Percentiles rank a stretch among this genome's conserved stretches.
phyloP scores from a whole-genome alignment of 2,329 filamentous ascomycete species.

The Aspergillus ruber region DNA sequence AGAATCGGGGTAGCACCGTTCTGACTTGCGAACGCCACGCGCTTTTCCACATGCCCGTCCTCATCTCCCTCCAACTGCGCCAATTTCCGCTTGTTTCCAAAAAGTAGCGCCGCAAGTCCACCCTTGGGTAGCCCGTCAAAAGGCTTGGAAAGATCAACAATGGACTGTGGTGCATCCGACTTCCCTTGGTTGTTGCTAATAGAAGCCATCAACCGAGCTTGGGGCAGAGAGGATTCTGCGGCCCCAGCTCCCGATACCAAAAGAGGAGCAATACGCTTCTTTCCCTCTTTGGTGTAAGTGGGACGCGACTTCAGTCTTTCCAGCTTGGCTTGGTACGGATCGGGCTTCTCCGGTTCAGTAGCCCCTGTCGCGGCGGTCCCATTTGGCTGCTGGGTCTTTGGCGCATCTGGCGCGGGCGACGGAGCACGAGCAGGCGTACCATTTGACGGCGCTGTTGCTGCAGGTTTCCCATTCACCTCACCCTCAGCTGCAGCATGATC shows the following conservation, averaged over 20 bases:
- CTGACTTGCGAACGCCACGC: constrained; percentile 52
- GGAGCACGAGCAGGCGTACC: constrained; percentile 27
- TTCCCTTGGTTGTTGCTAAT: constrained; percentile 59
- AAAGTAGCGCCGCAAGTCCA: constrained; percentile 73
- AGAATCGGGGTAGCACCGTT: constrained; percentile 69
- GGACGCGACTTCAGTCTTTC: constrained; percentile 81
- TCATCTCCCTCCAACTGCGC: constrained; percentile 69
- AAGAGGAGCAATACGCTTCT: constrained; percentile 88
- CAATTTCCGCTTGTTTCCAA: constrained; percentile 89
- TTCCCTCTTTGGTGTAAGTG: constrained; percentile 92
- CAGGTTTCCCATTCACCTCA: constrained; percentile 42
- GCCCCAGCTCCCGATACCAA: constrained; percentile 84
- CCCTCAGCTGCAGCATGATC: constrained; percentile 51
- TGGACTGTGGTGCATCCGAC: constrained; percentile 69
- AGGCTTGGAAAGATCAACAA: constrained; percentile 85
- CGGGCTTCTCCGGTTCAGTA: constrained; percentile 32
- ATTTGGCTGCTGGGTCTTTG: constrained; percentile 29
- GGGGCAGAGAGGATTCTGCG: constrained; percentile 79
- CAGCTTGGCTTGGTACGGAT: constrained; percentile 54
- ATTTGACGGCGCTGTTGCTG: constrained; percentile 35
- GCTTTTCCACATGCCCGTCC: constrained; percentile 56
- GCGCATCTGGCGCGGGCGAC: constrained; percentile 14
- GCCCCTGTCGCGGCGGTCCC: constrained; percentile 26
- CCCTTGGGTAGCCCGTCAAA: constrained; percentile 90
- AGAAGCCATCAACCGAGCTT: constrained; percentile 78